Percentiles rank a stretch among this genome's conserved stretches.
These are phyloP conservation scores for Boletus reticulatus DNA, from an alignment of 768 basidiomycete species.

Conservation along the genomic window DNA sequence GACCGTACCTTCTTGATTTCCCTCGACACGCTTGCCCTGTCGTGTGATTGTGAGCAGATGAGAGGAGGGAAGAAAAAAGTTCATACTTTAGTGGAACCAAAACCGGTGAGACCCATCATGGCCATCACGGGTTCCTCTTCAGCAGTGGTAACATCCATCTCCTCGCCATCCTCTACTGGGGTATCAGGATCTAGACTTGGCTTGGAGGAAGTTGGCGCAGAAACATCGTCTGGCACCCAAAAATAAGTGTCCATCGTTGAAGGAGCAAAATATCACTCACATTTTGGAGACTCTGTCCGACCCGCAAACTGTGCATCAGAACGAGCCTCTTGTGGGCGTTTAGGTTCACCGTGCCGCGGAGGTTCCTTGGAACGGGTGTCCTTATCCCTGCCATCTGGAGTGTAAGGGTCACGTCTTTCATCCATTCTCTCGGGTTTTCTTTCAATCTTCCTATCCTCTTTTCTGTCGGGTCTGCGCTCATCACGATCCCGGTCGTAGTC, in stretches of 20 bases:
- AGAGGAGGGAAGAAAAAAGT: not conserved
- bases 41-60: not conserved
- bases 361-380: slow-evolving; percentile 25
- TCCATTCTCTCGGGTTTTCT: slow-evolving; percentile 34
- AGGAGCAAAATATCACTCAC: slow-evolving; percentile 10
- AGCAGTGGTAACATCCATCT: slow-evolving; percentile 52
- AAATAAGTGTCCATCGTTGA: not conserved
- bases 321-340: slow-evolving; percentile 17
- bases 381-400: slow-evolving; percentile 34
- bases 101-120: slow-evolving; percentile 86
- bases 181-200: slow-evolving; percentile 43
- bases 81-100: slow-evolving; percentile 84
- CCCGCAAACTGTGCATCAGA: slow-evolving; percentile 11
- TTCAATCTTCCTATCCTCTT: slow-evolving; percentile 32
- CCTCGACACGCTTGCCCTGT: slow-evolving; percentile 76
- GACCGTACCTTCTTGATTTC: slow-evolving; percentile 74
- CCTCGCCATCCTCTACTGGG: slow-evolving; percentile 48
- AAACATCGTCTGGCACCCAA: slow-evolving; percentile 3
- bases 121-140: slow-evolving; percentile 84
- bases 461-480: slow-evolving; percentile 31
- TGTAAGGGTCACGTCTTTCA: slow-evolving; percentile 39
- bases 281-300: slow-evolving; percentile 9
- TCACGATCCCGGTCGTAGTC: slow-evolving; percentile 32
- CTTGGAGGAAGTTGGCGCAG: slow-evolving; percentile 16
- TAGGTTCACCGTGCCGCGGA: slow-evolving; percentile 22